These are phyloP conservation scores for Aspergillus saccharolyticus DNA, from an alignment of 495 filamentous ascomycete genomes.

Conservation along the genomic window DNA sequence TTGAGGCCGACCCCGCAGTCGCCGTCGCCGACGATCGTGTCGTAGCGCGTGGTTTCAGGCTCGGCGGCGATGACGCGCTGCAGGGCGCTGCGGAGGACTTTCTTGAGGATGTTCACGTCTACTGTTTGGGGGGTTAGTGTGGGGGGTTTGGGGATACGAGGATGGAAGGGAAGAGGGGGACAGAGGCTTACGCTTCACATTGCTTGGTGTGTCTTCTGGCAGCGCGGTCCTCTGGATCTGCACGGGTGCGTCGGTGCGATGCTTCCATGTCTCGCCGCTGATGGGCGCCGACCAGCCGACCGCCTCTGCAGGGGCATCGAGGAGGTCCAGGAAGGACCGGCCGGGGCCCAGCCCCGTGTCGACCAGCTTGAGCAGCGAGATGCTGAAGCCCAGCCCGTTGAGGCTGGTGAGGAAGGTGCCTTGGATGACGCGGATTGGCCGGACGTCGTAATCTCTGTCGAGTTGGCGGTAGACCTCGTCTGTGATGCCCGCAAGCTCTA, in stretches of 20 bases:
- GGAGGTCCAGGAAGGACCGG: constrained; percentile 76
- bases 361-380: constrained; percentile 73
- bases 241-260: constrained; percentile 35
- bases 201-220: constrained; percentile 55
- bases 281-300: constrained; percentile 80
- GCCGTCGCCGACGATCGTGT: constrained; percentile 91
- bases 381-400: constrained; percentile 89
- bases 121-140: constrained; percentile 46
- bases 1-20: constrained; percentile 91
- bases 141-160: too few relatives aligned
- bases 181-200: constrained; percentile 60
- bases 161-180: too few relatives aligned
- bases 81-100: constrained; percentile 61
- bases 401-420: constrained; percentile 75
- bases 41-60: constrained; percentile 78
- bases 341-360: constrained; percentile 73
- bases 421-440: constrained; percentile 59
- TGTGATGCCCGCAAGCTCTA: constrained; percentile 87
- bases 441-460: constrained; percentile 58
- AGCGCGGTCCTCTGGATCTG: constrained; percentile 53
- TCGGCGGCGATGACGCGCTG: constrained; percentile 70
- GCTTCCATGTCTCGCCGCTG: constrained; percentile 49
- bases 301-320: constrained; percentile 81
- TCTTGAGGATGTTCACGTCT: constrained; percentile 53
- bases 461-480: constrained; percentile 83